Evolutionary conservation across 805 yeast species (phyloP).

Genomic region (Pichia sporocuriosa): DNA sequence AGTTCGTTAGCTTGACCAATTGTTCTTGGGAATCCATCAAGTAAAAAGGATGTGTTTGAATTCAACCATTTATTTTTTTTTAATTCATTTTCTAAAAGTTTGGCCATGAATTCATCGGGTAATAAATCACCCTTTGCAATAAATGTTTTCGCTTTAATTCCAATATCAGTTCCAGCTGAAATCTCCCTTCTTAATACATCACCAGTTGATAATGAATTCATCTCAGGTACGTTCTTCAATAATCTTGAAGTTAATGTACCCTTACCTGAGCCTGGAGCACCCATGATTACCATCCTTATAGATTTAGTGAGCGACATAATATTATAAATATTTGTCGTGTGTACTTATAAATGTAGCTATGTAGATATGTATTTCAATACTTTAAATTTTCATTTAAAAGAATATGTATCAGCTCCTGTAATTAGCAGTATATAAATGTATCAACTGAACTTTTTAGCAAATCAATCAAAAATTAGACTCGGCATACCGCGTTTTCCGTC

Average conservation of each 20-base stretch:
- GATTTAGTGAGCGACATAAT: slow-evolving; percentile 32
- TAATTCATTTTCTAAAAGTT: slow-evolving; percentile 48
- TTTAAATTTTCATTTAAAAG: no score
- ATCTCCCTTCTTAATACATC: slow-evolving; percentile 73
- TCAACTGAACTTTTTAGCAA: no score
- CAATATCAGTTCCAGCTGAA: slow-evolving; percentile 44
- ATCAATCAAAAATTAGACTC: no score
- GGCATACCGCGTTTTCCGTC: no score
- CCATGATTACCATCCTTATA: slow-evolving; percentile 64
- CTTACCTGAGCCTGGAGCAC: slow-evolving; percentile 96
- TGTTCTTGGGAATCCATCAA: slow-evolving; percentile 93
- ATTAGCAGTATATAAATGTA: no score
- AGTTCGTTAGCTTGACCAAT: slow-evolving; percentile 59
- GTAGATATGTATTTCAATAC: no score
- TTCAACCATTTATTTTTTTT: slow-evolving; percentile 36
- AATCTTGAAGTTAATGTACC: slow-evolving; percentile 79
- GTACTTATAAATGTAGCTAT: no score
- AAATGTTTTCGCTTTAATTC: slow-evolving; percentile 45
- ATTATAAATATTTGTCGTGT: no score
- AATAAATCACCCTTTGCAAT: slow-evolving; percentile 62
- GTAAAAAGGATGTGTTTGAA: slow-evolving; percentile 50
- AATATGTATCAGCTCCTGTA: no score
- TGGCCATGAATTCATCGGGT: slow-evolving; percentile 66
- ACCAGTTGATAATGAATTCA: slow-evolving; percentile 72
- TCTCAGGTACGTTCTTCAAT: slow-evolving; percentile 42